Conservation (phyloP, 495 filamentous ascomycete genomes). For the Talaromyces proteolyticus region DNA sequence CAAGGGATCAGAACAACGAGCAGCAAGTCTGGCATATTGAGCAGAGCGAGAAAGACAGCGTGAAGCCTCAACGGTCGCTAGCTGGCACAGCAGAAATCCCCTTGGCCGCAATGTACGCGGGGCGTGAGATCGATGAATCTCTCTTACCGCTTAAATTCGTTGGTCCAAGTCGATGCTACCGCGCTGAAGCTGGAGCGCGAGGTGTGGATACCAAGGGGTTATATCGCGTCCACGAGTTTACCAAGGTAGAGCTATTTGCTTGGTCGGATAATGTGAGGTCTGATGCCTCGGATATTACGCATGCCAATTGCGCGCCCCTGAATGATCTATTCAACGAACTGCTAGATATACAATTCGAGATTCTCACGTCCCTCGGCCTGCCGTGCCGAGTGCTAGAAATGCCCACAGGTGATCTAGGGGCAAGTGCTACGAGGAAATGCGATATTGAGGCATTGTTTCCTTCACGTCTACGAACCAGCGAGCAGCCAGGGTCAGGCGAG, state of each 20-base stretch:
- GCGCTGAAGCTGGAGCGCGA: slow-evolving; percentile 86
- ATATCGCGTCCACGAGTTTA: slow-evolving; percentile 98
- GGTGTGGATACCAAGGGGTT: slow-evolving; percentile 89
- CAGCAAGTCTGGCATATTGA: slow-evolving; percentile 81
- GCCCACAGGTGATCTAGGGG: slow-evolving; percentile 82
- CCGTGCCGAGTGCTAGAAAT: slow-evolving; percentile 88
- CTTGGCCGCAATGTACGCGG: slow-evolving; percentile 83
- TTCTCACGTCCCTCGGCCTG: slow-evolving; percentile 69
- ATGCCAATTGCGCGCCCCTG: slow-evolving; percentile 13
- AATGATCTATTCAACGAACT: slow-evolving; percentile 73
- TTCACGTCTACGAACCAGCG: slow-evolving; percentile 47
- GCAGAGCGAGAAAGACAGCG: slow-evolving; percentile 54
- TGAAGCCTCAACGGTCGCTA: slow-evolving; percentile 63
- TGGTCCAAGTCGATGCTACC: slow-evolving; percentile 81
- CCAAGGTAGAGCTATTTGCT: slow-evolving; percentile 94
- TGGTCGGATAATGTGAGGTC: slow-evolving; percentile 54
- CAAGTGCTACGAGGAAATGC: slow-evolving; percentile 74
- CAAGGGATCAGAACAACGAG: slow-evolving; percentile 83
- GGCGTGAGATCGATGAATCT: slow-evolving; percentile 52
- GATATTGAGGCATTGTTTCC: slow-evolving; percentile 97
- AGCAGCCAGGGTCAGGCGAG: slow-evolving; percentile 3
- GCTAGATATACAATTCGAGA: slow-evolving; percentile 76
- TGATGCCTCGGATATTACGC: slow-evolving; percentile 3
- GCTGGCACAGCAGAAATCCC: slow-evolving; percentile 93
- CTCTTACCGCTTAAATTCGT: slow-evolving; percentile 73